A percentile compares a stretch with the other conserved stretches of the same genome.
Conservation (phyloP, 2,329 filamentous ascomycete genomes). For the Fusarium sp. region DNA sequence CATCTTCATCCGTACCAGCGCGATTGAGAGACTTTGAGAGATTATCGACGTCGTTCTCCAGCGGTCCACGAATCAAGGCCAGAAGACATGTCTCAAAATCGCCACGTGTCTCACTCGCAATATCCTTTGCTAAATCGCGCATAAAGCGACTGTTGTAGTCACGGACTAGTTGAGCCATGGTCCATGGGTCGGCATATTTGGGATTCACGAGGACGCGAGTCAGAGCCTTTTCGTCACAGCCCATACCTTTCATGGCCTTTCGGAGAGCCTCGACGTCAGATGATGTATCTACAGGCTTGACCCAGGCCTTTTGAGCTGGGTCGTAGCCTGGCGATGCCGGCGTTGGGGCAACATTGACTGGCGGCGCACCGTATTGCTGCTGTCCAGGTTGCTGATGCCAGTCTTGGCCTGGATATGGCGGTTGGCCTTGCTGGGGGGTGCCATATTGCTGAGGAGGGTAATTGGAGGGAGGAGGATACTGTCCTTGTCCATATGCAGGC, state of each 20-base stretch:
- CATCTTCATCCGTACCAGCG: slow-evolving; percentile 52
- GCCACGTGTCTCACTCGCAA: slow-evolving; percentile 53
- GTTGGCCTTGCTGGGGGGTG: slow-evolving; percentile 14
- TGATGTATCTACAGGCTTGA: slow-evolving; percentile 49
- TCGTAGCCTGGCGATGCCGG: slow-evolving; percentile 52
- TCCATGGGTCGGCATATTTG: slow-evolving; percentile 53
- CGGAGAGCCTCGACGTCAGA: slow-evolving; percentile 50
- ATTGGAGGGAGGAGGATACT: slow-evolving; percentile 25
- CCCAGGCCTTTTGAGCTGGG: slow-evolving; percentile 43
- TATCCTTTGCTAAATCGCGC: slow-evolving; percentile 52
- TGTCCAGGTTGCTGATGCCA: slow-evolving; percentile 41
- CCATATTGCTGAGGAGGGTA: slow-evolving; percentile 16
- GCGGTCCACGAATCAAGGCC: slow-evolving; percentile 50
- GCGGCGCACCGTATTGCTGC: slow-evolving; percentile 9
- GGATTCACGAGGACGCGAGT: slow-evolving; percentile 49
- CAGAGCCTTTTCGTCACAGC: slow-evolving; percentile 51
- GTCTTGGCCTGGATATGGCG: slow-evolving; percentile 31
- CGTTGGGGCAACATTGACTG: slow-evolving; percentile 37
- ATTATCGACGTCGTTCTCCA: slow-evolving; percentile 51
- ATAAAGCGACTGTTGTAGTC: slow-evolving; percentile 54
- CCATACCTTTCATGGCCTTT: slow-evolving; percentile 55
- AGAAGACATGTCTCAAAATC: slow-evolving; percentile 50
- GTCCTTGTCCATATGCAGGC: slow-evolving; percentile 22
- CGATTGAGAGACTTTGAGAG: slow-evolving; percentile 51
- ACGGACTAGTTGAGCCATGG: slow-evolving; percentile 50